A percentile compares a stretch with the other conserved stretches of the same genome.
Evolutionary conservation across 2,329 filamentous ascomycete species (phyloP).

Genomic region (Talaromyces marneffei): DNA sequence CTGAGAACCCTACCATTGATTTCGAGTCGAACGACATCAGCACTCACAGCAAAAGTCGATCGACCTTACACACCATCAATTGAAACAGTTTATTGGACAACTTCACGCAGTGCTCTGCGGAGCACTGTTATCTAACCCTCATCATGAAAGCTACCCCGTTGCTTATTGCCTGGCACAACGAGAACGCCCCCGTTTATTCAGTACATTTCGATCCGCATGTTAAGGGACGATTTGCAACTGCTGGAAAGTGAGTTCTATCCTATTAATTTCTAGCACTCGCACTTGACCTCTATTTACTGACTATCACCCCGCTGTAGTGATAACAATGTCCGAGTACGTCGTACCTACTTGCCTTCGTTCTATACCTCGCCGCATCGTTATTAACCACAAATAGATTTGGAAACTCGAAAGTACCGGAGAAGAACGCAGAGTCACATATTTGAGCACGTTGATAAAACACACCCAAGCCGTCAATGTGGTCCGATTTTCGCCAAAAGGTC

Average conservation of each 20-base stretch:
- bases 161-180: constrained; percentile 98
- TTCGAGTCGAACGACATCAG: neutral
- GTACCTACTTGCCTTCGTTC: constrained; percentile 9
- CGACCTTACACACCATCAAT: neutral
- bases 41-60: neutral
- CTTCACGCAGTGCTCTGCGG: constrained; percentile 15
- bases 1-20: neutral
- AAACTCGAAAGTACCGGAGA: constrained; percentile 79
- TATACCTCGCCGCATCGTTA: constrained; percentile 16
- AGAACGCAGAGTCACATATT: constrained; percentile 81
- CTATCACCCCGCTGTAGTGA: constrained; percentile 46
- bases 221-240: constrained; percentile 86
- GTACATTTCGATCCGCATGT: constrained; percentile 92
- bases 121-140: constrained; percentile 22
- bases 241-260: constrained; percentile 56
- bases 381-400: constrained; percentile 65
- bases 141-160: constrained; percentile 92
- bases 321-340: constrained; percentile 79
- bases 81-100: neutral
- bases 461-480: constrained; percentile 98
- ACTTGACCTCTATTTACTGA: constrained; percentile 18
- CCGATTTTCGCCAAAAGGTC: constrained; percentile 89
- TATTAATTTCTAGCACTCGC: neutral
- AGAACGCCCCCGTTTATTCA: constrained; percentile 94
- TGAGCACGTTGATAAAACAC: constrained; percentile 87